Evolutionary conservation across 805 yeast genomes (phyloP), one percentile per base, ranked within the genome.

Genomic region (Wickerhamiella qilinensis): DNA sequence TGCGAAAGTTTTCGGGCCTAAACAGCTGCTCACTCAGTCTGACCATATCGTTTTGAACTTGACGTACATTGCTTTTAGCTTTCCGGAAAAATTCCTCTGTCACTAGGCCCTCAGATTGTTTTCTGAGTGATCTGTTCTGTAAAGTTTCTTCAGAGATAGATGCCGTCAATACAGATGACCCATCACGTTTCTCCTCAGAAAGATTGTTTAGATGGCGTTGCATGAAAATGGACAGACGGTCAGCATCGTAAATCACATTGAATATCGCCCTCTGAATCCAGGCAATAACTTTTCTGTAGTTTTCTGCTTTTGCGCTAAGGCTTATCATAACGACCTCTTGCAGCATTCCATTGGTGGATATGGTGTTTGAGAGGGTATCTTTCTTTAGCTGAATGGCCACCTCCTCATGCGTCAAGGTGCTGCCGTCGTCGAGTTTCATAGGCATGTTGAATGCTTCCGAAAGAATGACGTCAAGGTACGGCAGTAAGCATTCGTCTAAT

Each of bases 361-460:
- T 62, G 12, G 62, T 60, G 33, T 71, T 65, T 11, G 44, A 43
- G 19, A 86, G 62, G 6, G 91, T 72, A 46, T 86, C 96, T 22
- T 73, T 67, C 50, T 83, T 80, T 31, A 85, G 55, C 20, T 69
- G 66, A 16, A 77, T 64, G 6, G 84, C 76, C n/a, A 85, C 94
- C 33, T 75, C 69, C 40, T 85, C 93, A 51, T 68, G 81, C 1
- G 81, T 70, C 17, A 76, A 60, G 14, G 64, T 54, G 2, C 65
- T 52, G 2, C 85, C 88, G 49, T 73, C 69, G 1, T 72, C 77
- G 9, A 69, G 60, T 34, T 62, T 61, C 58, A 88, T 64, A 2
- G 96, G 91, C 53, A 82, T 62, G 0, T 83, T 63, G 50, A 82
- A 80, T 7, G 86, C 55, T 35, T 77, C 81, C 39, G 71, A 72